Evolutionary conservation across 2,329 filamentous ascomycete genomes (phyloP), one percentile per base, ranked within the genome.

Genomic region (Ophiostoma montium): DNA sequence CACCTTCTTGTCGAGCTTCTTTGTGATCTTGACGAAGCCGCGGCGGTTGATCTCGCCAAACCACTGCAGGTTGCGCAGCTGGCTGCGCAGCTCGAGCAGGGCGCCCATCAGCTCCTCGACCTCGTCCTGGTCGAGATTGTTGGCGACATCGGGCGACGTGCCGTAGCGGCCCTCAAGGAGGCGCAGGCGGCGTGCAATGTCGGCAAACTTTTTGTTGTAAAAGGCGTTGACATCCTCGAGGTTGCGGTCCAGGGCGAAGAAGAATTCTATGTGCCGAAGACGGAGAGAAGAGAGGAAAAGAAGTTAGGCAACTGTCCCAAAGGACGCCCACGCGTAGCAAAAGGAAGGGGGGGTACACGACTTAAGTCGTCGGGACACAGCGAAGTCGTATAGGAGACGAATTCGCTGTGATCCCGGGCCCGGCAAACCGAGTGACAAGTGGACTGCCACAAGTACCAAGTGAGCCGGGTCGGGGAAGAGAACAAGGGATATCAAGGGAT

Each of bases 1-100:
- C 3, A 95, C 78, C 68, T 94, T 95, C 69, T 98, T 98, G 67
- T 98, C 92, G 42, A 95, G 71, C 67, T 98, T 98, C 71, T 98
- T 98, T 47, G 92, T 95, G 64, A 98, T 98, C 69, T 98, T 98
- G 63, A 94, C 79, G 60, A 98, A 98, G 2, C 92, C 92, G 55
- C 86, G 76, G 47, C 89, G 79, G 64, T 98, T 98, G 60, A 96
- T 90, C 67, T 96, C 90, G 46, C 89, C 90, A 62, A 96, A 98
- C 89, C 89, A 96, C 64, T 94, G 86, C 47, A 98, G 71, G 60
- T 96, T 96, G 52, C 92, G 78, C 56, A 96, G 68, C 61, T 94
- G 86, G 47, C 82, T 83, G 50, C 92, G 79, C 52, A 96, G 72
- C 65, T 98, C 92, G 31, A 96, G 75, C 46, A 98, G 70, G 33